These are phyloP conservation scores for Suillus subalutaceus DNA, from an alignment of 768 basidiomycete genomes.

Conservation along the genomic window DNA sequence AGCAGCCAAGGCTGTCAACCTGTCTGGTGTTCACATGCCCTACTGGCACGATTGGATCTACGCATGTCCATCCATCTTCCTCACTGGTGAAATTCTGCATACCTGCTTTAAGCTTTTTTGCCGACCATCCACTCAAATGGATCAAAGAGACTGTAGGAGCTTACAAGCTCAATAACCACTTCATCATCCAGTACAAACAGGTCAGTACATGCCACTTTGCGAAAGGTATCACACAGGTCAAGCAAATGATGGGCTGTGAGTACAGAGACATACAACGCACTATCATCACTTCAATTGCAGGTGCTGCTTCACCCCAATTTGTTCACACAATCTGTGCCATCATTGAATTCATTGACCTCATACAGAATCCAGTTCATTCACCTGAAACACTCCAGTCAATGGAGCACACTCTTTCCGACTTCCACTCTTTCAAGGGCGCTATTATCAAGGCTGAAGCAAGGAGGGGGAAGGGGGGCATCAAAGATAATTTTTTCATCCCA, in stretches of 20 bases:
- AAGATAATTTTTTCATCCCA: conserved; percentile 36
- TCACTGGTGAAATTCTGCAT: conserved; percentile 42
- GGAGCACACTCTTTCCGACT: background rate
- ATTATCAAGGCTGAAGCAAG: background rate
- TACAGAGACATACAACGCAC: conserved; percentile 40
- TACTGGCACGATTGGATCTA: conserved; percentile 42
- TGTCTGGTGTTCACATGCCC: conserved; percentile 21
- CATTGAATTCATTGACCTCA: conserved; percentile 39
- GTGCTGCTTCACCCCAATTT: conserved; percentile 30
- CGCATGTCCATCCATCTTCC: conserved; percentile 35
- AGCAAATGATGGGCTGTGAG: conserved; percentile 44
- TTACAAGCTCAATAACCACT: conserved; percentile 38
- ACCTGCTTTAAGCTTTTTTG: conserved; percentile 25
- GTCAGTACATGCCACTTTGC: conserved; percentile 40
- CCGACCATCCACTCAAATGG: conserved; percentile 44
- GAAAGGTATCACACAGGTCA: conserved; percentile 40
- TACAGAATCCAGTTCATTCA: conserved; percentile 32
- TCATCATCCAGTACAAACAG: conserved; percentile 37
- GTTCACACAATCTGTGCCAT: conserved; percentile 36
- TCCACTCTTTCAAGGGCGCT: background rate
- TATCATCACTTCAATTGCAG: conserved; percentile 37
- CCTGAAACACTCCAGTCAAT: conserved; percentile 3
- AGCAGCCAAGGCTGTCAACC: conserved; percentile 15
- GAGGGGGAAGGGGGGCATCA: conserved; percentile 17
- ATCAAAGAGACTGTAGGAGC: conserved; percentile 32